phyloP scores from a whole-genome alignment of 805 yeast genomes.

The Metschnikowia kofuensis region DNA sequence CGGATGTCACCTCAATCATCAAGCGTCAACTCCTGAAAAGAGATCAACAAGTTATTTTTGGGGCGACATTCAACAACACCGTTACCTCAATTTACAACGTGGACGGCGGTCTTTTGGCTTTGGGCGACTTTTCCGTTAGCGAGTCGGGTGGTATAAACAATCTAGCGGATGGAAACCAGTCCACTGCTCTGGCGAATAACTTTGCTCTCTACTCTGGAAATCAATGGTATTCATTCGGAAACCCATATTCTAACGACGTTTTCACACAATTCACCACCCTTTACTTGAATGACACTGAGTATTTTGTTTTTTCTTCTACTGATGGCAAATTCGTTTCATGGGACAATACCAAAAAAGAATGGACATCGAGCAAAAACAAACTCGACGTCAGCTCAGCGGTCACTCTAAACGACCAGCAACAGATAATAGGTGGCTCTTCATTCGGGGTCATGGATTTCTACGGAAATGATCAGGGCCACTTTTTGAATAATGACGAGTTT shows the following conservation, averaged over 20 bases:
- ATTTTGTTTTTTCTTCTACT: constrained; percentile 36
- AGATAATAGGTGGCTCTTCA: constrained; percentile 34
- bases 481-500: constrained; percentile 20
- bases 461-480: constrained; percentile 26
- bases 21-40: constrained; percentile 14
- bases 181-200: constrained; percentile 27
- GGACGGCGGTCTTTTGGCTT: constrained; percentile 22
- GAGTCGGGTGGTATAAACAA: constrained; percentile 19
- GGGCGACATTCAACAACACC: constrained; percentile 31
- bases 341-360: constrained; percentile 36
- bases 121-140: constrained; percentile 34
- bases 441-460: constrained; percentile 34
- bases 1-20: constrained; percentile 16
- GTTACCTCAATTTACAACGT: constrained; percentile 22
- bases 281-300: constrained; percentile 39
- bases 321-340: constrained; percentile 30
- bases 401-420: constrained; percentile 22
- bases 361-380: constrained; percentile 31
- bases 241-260: constrained; percentile 20
- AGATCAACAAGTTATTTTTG: constrained; percentile 21
- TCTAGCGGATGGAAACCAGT: constrained; percentile 27
- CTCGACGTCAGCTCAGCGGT: constrained; percentile 28
- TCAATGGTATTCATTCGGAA: constrained; percentile 45
- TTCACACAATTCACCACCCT: constrained; percentile 33
- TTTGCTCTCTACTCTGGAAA: constrained; percentile 37